Evolutionary conservation across 2,329 filamentous ascomycete genomes (phyloP), one percentile per base, ranked within the genome.

Genomic region (Ceratocystis albifundus): DNA sequence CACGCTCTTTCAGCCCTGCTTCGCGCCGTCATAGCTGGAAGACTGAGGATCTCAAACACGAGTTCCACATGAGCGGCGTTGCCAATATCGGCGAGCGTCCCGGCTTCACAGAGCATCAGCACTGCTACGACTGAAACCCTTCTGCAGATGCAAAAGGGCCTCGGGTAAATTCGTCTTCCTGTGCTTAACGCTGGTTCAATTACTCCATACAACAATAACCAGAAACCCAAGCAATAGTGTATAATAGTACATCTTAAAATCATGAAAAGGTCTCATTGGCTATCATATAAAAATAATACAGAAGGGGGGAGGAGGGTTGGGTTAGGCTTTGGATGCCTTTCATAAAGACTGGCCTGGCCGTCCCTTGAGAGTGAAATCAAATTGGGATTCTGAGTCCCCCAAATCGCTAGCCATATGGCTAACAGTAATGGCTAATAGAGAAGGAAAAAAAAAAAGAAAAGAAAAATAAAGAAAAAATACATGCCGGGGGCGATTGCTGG

Each of bases 41-140:
- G 71, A 75, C 76, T 45, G 79, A 85, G 73, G 82, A 83, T 71
- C 77, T 77, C 72, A 82, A 82, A 73, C 81, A 78, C 69, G 74
- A 74, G 65, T 70, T 80, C 73, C 80, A 82, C 70, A 79, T 82
- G 79, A 74, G 72, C 61, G 74, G 72, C 66, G 74, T 79, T 36
- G 73, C 71, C 1, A 71, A 71, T 44, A 74, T 75, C 66, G 71
- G 74, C 71, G 72, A 73, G 0, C 74, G 74, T 1, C 74, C 75
- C 6, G 78, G 79, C 0, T 81, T 80, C 66, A 77, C 73, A 41
- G 78, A 80, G 75, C 70, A 63, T 55, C 12, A 59, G 30, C 55
- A 59, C 25, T 59, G 28, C 17, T 20, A 25, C 17, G 8, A 8
- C 10, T 28, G 55, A 2, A 30, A 15, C 28, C 6, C 55, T 59